Conservation (phyloP, 2,329 filamentous ascomycete genomes). For the Monilinia laxa region DNA sequence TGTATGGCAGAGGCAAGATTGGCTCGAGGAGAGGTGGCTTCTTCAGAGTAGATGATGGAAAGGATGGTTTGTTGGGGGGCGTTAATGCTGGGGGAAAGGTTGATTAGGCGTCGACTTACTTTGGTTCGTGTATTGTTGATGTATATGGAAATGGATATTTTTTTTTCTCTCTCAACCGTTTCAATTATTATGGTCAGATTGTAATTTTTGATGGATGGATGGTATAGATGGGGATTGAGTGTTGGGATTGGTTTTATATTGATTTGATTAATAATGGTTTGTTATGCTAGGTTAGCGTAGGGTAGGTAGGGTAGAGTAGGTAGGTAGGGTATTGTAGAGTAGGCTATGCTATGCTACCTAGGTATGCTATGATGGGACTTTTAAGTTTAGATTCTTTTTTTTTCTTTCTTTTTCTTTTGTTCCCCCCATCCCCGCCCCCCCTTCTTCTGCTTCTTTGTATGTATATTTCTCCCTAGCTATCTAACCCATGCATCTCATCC, state of each 20-base stretch:
- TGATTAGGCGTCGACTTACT: conserved; percentile 41
- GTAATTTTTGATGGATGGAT: no score
- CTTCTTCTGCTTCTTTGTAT: no score
- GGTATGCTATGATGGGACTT: conserved; percentile 16
- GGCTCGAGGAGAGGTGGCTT: conserved; percentile 54
- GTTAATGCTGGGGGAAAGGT: conserved; percentile 50
- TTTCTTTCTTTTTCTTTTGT: no score
- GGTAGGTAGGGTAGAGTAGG: conserved; percentile 23
- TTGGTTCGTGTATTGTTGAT: no score
- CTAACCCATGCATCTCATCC: no score
- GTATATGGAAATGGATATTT: no score
- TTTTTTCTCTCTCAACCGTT: no score
- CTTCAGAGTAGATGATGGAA: conserved; percentile 60
- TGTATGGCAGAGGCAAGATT: conserved; percentile 56
- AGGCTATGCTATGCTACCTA: no score
- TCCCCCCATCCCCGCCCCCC: no score
- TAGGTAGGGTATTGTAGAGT: conserved; percentile 13
- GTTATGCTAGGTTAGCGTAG: no score
- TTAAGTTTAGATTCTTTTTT: not conserved
- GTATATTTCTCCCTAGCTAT: no score
- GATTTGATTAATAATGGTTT: conserved; percentile 15
- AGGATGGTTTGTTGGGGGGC: conserved; percentile 64
- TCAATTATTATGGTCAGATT: no score
- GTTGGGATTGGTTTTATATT: conserved; percentile 17
- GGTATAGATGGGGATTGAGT: not conserved